Evolutionary conservation across 2,329 filamentous ascomycete species (phyloP).

Genomic region (Zasmidium cellare): DNA sequence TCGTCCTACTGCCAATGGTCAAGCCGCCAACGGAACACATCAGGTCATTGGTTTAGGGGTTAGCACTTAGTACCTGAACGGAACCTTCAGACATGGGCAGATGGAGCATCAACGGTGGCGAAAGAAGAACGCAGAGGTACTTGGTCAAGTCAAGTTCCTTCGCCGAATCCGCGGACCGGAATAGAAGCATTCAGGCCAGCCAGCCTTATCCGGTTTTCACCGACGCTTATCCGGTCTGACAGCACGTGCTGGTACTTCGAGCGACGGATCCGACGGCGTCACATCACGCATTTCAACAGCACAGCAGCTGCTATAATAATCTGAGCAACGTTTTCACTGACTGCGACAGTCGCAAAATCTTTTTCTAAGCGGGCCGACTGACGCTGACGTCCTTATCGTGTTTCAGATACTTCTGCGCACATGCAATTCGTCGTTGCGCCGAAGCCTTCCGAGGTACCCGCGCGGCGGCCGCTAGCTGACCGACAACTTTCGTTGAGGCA

Average conservation of each 20-base stretch:
- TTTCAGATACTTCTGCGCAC: neutral
- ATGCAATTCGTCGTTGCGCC: neutral
- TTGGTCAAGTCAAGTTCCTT: neutral
- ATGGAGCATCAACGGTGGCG: neutral
- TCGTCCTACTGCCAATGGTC: neutral
- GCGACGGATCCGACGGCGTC: neutral
- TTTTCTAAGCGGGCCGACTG: neutral
- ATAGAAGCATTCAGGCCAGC: neutral
- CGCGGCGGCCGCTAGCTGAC: neutral
- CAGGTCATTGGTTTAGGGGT: conserved; percentile 16
- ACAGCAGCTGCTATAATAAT: neutral
- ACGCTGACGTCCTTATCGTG: neutral
- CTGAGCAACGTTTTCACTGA: neutral
- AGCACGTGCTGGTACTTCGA: neutral
- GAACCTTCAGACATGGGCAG: no score
- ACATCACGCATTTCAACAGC: neutral
- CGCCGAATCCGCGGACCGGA: conserved; percentile 1
- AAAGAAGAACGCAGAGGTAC: neutral
- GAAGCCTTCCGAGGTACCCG: neutral
- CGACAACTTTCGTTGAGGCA: neutral
- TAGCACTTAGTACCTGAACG: conserved; percentile 8
- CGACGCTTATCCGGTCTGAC: neutral
- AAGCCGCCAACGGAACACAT: conserved; percentile 2
- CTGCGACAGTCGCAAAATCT: no score
- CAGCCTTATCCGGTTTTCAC: neutral